Evolutionary conservation across 441 rosid genomes (phyloP), one percentile per base, ranked within the genome.

Genomic region (Hypseocharis bilobata): DNA sequence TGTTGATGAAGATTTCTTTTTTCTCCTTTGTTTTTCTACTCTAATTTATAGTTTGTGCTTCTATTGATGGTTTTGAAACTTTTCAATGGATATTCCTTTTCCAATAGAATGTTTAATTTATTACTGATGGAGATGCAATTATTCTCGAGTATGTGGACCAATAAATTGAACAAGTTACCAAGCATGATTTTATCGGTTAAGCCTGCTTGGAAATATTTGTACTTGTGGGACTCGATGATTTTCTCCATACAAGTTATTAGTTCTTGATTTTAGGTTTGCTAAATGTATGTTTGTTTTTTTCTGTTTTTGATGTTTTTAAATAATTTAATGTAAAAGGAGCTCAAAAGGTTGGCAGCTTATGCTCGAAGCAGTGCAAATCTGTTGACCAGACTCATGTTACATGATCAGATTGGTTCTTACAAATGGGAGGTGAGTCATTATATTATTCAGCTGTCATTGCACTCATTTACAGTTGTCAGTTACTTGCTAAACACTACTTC

Each of bases 351-450:
- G 83, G 87, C 65, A 60, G 96, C 98, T 71, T 90, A 88, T 83
- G 94, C 97, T 66, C 77, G 94, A 70, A 92, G 98, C 83, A 86
- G 94, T 38, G 88, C 91, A 29, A 82, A 80, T 81, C 71, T 92
- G 68, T 76, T 90, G 82, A 82, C 82, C 22, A 88, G 81, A 70
- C 82, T 92, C 63, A 61, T 88, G 57, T 54, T 80, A 59, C 82
- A 81, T 69, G 81, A 88, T 74, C 84, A 85, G 68, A 83, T 67
- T 40, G 83, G 82, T 70, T 66, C 83, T 63, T 81, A 68, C 70
- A 72, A 77, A 75, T 92, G 98, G 98, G 98, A 92, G 92, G 98
- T 92, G 66, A 76, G 84, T 67, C 26, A 25, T 56, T 57, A 6
- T 44, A 44, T 29, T 65, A 64, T 23, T 52, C 30, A 16, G 29